phyloP scores from a whole-genome alignment of 208 protist species.

The Trypanosoma brucei region DNA sequence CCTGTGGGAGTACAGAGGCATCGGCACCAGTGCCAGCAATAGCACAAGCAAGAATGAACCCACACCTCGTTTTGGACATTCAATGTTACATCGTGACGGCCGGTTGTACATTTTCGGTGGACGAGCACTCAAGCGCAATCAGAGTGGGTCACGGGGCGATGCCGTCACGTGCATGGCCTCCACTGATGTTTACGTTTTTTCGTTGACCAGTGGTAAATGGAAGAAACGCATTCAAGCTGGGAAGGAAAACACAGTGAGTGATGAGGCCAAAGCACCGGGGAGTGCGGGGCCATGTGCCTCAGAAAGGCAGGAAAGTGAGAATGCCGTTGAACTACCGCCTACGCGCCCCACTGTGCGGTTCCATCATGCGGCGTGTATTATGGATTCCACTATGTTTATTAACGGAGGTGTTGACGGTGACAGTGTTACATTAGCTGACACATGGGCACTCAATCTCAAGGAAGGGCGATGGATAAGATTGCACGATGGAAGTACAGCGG shows the following conservation, averaged over 20 bases:
- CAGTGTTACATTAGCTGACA: conserved; percentile 45
- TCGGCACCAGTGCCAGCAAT: not conserved
- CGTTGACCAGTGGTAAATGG: conserved; percentile 54
- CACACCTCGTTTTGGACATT: conserved; percentile 61
- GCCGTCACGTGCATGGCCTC: conserved; percentile 12
- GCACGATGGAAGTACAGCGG: conserved; percentile 53
- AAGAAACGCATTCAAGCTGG: conserved; percentile 24
- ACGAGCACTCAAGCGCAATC: conserved; percentile 28
- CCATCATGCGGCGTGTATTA: conserved; percentile 61
- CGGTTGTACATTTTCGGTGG: conserved; percentile 76
- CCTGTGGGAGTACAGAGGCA: conserved; percentile 41
- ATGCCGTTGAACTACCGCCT: not conserved
- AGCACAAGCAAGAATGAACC: conserved; percentile 46
- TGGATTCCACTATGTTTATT: conserved; percentile 56
- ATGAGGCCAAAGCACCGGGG: not conserved
- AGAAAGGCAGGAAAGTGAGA: not conserved
- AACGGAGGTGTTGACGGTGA: conserved; percentile 50
- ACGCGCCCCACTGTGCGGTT: conserved; percentile 29
- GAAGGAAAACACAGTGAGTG: not conserved
- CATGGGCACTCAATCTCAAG: conserved; percentile 60
- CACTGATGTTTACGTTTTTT: conserved; percentile 57
- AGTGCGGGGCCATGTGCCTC: not conserved
- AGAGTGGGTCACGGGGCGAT: not conserved
- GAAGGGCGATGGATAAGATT: conserved; percentile 46
- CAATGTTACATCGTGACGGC: conserved; percentile 60